Conservation (phyloP, 2,329 filamentous ascomycete species). For the Sphaerulina musiva region DNA sequence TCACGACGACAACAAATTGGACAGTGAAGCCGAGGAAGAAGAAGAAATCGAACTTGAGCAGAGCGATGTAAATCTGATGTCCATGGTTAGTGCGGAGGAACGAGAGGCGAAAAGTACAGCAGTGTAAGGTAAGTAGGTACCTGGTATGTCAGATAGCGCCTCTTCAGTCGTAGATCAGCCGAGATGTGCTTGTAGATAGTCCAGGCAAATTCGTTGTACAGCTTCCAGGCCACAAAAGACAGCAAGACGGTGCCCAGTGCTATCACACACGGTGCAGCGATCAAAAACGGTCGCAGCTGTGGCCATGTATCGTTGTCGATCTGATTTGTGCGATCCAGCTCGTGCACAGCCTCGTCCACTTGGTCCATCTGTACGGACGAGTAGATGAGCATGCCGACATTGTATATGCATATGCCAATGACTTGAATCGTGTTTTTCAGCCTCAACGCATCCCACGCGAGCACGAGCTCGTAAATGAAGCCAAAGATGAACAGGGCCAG, state of each 20-base stretch:
- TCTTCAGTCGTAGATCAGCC: conserved; percentile 93
- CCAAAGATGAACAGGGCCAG: conserved; percentile 95
- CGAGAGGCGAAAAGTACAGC: background rate
- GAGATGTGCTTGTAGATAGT: conserved; percentile 99
- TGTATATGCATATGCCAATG: conserved; percentile 89
- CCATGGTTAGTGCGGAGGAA: conserved; percentile 9
- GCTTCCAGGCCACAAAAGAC: conserved; percentile 78
- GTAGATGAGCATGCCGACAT: conserved; percentile 85
- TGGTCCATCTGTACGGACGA: conserved; percentile 89
- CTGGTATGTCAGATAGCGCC: conserved; percentile 93
- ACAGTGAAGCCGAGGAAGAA: conserved; percentile 99
- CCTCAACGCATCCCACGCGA: conserved; percentile 88
- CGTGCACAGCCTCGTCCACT: conserved; percentile 64
- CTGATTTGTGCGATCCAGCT: conserved; percentile 44
- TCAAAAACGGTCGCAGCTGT: conserved; percentile 65
- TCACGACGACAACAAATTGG: conserved; percentile 93
- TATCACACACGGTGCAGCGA: conserved; percentile 80
- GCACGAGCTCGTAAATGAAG: conserved; percentile 81
- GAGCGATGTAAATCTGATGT: conserved; percentile 82
- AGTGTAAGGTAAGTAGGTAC: conserved; percentile 44
- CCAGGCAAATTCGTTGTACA: conserved; percentile 98
- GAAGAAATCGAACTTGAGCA: conserved; percentile 99
- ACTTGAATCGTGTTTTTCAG: conserved; percentile 98
- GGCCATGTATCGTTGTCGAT: conserved; percentile 55
- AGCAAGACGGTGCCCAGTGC: conserved; percentile 67